phyloP scores from a whole-genome alignment of 2,329 filamentous ascomycete species.

The Fusarium sterilihyphosum region DNA sequence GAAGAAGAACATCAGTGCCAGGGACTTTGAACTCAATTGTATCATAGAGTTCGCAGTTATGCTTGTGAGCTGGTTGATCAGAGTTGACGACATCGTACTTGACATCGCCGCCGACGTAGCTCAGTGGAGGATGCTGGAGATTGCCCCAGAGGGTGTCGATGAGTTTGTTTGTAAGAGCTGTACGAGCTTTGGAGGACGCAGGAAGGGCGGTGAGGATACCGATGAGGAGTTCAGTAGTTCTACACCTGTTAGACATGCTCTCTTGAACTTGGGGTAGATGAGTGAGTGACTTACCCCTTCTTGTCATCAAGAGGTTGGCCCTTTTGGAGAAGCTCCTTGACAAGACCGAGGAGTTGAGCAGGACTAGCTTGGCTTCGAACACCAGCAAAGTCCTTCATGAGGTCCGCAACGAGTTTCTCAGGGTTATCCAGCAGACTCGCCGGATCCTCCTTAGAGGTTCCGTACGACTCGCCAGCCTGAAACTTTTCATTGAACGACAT shows the following conservation, averaged over 20 bases:
- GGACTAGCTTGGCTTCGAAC: conserved; percentile 43
- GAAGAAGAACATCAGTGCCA: conserved; percentile 49
- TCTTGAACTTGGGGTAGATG: neutral
- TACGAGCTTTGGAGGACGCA: conserved; percentile 46
- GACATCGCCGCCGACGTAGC: conserved; percentile 54
- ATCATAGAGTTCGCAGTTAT: conserved; percentile 45
- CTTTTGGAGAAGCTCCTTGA: conserved; percentile 48
- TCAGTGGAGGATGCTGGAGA: conserved; percentile 63
- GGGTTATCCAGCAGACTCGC: conserved; percentile 47
- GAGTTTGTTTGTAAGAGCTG: conserved; percentile 58
- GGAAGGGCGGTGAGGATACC: conserved; percentile 52
- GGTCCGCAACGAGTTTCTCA: conserved; percentile 46
- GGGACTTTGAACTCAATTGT: conserved; percentile 54
- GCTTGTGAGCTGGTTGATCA: conserved; percentile 47
- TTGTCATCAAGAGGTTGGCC: conserved; percentile 69
- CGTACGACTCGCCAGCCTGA: conserved; percentile 52
- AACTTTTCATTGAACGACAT: conserved; percentile 51
- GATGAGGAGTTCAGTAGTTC: conserved; percentile 53
- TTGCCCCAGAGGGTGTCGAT: conserved; percentile 64
- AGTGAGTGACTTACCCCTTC: conserved; percentile 47
- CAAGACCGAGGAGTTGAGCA: conserved; percentile 45
- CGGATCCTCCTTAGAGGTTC: conserved; percentile 37
- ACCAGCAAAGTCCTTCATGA: conserved; percentile 47
- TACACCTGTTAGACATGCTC: conserved; percentile 34
- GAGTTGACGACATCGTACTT: conserved; percentile 50